Evolutionary conservation across 768 basidiomycete species (phyloP).

Genomic region (Psilocybe azurescens): DNA sequence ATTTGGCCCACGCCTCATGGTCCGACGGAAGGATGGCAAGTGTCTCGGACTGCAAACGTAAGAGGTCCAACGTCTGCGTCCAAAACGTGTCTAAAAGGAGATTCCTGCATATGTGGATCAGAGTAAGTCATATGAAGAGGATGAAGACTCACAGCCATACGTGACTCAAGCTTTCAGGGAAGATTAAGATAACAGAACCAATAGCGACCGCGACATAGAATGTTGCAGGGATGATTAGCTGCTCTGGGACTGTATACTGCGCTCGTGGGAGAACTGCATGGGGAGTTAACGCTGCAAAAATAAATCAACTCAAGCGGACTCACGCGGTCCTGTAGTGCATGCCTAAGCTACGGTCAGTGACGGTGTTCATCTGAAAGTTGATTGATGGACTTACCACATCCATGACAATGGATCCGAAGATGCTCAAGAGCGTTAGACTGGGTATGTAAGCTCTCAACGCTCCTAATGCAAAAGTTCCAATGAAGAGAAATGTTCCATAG

Average conservation of each 20-base stretch:
- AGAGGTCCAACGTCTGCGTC: constrained; percentile 36
- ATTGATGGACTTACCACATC: constrained; percentile 38
- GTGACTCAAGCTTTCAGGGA: constrained; percentile 49
- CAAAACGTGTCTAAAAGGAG: constrained; percentile 33
- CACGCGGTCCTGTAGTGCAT: constrained; percentile 43
- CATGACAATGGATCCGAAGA: constrained; percentile 49
- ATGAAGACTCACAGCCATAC: constrained; percentile 40
- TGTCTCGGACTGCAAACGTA: constrained; percentile 38
- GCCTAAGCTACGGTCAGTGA: constrained; percentile 28
- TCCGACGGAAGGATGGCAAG: constrained; percentile 40
- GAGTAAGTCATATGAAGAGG: neutral
- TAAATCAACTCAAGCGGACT: constrained; percentile 4
- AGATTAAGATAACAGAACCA: constrained; percentile 41
- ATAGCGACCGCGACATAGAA: constrained; percentile 49
- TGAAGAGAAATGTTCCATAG: constrained; percentile 48
- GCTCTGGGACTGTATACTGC: constrained; percentile 44
- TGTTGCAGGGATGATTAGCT: constrained; percentile 42
- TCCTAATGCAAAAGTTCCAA: constrained; percentile 46
- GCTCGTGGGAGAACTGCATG: constrained; percentile 41
- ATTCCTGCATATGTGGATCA: constrained; percentile 23
- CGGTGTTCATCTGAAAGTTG: neutral
- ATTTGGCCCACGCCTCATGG: constrained; percentile 34
- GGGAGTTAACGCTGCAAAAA: neutral
- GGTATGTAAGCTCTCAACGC: constrained; percentile 43
- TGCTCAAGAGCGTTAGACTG: constrained; percentile 43